phyloP scores from a whole-genome alignment of 1,284 basidiomycete species.

The Apiotrichum mycotoxinovorans region DNA sequence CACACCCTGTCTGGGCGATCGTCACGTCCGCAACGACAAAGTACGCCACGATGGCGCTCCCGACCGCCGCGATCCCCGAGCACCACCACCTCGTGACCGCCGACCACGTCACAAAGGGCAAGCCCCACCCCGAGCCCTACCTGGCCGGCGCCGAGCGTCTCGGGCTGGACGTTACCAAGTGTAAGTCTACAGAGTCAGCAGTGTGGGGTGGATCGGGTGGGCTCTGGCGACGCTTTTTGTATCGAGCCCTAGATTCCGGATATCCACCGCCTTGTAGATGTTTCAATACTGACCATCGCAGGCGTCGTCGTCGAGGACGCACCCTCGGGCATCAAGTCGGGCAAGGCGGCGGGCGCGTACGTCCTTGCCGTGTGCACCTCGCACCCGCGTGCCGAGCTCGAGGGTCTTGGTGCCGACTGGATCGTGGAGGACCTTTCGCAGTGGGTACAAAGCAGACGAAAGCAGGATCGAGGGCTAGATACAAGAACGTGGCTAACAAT shows the following conservation, averaged over 20 bases:
- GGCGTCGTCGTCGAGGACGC: constrained; percentile 81
- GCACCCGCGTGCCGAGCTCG: constrained; percentile 61
- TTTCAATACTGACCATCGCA: constrained; percentile 1
- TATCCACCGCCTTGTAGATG: too few species aligned
- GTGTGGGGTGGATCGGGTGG: neutral
- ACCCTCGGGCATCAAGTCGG: constrained; percentile 68
- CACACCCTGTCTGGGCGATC: constrained; percentile 69
- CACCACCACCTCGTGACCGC: constrained; percentile 65
- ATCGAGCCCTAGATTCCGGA: too few species aligned
- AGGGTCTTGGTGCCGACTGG: constrained; percentile 48
- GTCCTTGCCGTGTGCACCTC: constrained; percentile 80
- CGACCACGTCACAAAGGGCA: constrained; percentile 68
- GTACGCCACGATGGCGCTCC: constrained; percentile 63
- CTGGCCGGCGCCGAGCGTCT: constrained; percentile 46
- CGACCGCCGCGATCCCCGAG: constrained; percentile 58
- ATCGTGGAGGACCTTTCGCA: constrained; percentile 48
- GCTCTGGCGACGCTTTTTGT: too few species aligned
- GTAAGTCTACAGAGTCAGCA: constrained; percentile 21
- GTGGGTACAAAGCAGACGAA: constrained; percentile 13
- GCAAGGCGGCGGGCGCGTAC: constrained; percentile 66
- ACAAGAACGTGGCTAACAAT: neutral
- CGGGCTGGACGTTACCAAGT: constrained; percentile 36
- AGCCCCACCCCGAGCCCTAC: constrained; percentile 79
- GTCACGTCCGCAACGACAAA: constrained; percentile 74
- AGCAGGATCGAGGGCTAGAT: too few species aligned